These are phyloP conservation scores for Cucumis hystrix DNA, from an alignment of 306 rosid species.

Conservation along the genomic window DNA sequence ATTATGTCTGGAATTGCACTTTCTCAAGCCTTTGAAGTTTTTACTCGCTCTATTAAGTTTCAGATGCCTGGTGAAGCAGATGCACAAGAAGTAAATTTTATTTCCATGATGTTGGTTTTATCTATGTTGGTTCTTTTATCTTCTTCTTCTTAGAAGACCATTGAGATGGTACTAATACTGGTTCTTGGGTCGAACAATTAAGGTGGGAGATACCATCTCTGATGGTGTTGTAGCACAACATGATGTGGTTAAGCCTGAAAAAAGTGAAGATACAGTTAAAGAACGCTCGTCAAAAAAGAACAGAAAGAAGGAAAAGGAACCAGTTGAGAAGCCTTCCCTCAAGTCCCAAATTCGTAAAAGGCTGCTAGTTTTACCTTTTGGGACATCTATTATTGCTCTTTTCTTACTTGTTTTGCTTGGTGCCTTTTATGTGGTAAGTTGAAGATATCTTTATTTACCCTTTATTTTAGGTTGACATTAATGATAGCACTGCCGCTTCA, in stretches of 20 bases:
- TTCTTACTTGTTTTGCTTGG: slow-evolving; percentile 73
- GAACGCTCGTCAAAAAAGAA: slow-evolving; percentile 68
- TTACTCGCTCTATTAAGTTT: slow-evolving; percentile 81
- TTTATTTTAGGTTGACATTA: background rate
- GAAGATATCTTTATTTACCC: slow-evolving; percentile 1
- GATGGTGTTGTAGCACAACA: slow-evolving; percentile 27
- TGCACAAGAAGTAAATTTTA: slow-evolving; percentile 27
- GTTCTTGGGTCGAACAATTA: slow-evolving; percentile 20
- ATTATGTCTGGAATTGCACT: slow-evolving; percentile 97
- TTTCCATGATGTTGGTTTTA: slow-evolving; percentile 5
- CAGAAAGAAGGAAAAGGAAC: slow-evolving; percentile 76
- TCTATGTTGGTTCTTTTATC: background rate
- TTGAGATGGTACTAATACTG: slow-evolving; percentile 6
- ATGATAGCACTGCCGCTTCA: background rate
- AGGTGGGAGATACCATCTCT: slow-evolving; percentile 56
- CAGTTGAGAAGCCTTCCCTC: slow-evolving; percentile 55
- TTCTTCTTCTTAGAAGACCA: slow-evolving; percentile 6
- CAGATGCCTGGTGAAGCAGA: slow-evolving; percentile 53
- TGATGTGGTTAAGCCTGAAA: slow-evolving; percentile 51
- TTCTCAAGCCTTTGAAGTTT: slow-evolving; percentile 90
- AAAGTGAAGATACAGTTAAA: slow-evolving; percentile 50
- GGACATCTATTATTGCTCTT: slow-evolving; percentile 66
- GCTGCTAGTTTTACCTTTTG: slow-evolving; percentile 90
- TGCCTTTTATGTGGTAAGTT: slow-evolving; percentile 96
- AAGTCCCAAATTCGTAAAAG: slow-evolving; percentile 53